Conservation (phyloP, 2,329 filamentous ascomycete genomes). For the Talaromyces funiculosus region DNA sequence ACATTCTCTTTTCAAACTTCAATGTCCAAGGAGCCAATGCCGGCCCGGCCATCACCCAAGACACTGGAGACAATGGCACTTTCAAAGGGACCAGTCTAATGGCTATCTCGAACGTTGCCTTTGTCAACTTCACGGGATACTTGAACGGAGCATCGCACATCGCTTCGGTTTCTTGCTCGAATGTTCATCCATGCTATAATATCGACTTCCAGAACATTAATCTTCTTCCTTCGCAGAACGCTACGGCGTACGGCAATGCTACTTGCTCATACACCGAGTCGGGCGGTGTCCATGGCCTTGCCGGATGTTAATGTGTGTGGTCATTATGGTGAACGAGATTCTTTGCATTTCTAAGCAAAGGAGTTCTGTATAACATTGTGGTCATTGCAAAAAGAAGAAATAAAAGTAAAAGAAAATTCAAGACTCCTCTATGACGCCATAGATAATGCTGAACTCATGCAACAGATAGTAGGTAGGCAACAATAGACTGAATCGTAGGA, state of each 20-base stretch:
- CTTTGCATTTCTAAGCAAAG: background rate
- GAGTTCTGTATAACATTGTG: background rate
- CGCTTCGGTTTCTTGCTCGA: constrained; percentile 45
- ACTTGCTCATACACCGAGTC: constrained; percentile 33
- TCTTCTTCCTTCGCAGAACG: constrained; percentile 28
- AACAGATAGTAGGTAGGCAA: background rate
- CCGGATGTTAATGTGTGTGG: constrained; percentile 6
- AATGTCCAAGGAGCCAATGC: constrained; percentile 41
- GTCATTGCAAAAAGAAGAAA: background rate
- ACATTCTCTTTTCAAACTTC: constrained; percentile 51
- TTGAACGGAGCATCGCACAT: constrained; percentile 30
- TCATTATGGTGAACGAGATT: background rate
- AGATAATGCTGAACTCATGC: background rate
- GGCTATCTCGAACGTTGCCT: constrained; percentile 45
- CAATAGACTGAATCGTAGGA: background rate
- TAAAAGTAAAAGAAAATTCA: background rate
- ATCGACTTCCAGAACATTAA: constrained; percentile 43
- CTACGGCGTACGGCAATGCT: constrained; percentile 27
- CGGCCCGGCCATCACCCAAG: constrained; percentile 44
- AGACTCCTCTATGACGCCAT: background rate
- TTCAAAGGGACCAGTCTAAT: constrained; percentile 47
- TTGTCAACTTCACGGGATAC: constrained; percentile 50
- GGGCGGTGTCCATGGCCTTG: constrained; percentile 37
- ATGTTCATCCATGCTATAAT: constrained; percentile 47
- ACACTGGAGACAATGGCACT: constrained; percentile 47